These are phyloP conservation scores for Pezizomycotina sp. DNA, from an alignment of 2,329 filamentous ascomycete genomes.

Conservation along the genomic window DNA sequence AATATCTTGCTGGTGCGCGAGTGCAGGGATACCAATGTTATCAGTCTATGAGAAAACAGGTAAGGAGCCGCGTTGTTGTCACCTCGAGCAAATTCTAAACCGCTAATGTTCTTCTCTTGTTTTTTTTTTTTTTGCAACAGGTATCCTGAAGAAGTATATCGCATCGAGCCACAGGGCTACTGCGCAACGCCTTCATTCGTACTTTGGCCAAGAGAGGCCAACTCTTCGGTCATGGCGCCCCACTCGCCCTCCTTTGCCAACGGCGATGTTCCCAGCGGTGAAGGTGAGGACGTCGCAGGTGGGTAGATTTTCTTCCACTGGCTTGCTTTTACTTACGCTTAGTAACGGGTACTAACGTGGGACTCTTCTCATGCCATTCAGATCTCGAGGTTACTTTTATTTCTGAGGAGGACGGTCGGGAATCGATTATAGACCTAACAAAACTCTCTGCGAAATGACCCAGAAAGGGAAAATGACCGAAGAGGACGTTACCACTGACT, in stretches of 20 bases:
- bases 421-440: conserved; percentile 88
- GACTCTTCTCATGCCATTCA: neutral
- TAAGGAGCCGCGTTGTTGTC: conserved; percentile 33
- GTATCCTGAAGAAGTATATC: conserved; percentile 75
- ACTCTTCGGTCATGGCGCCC: conserved; percentile 56
- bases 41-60: conserved; percentile 87
- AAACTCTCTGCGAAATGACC: conserved; percentile 91
- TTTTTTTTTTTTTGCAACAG: conserved; percentile 33
- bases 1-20: conserved; percentile 80
- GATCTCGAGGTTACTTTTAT: conserved; percentile 54
- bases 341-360: neutral
- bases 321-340: neutral
- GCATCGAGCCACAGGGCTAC: conserved; percentile 69
- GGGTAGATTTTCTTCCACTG: neutral
- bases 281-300: conserved; percentile 16
- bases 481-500: conserved; percentile 71
- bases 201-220: conserved; percentile 66
- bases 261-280: conserved; percentile 22
- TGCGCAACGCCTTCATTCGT: conserved; percentile 61
- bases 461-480: conserved; percentile 70
- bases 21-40: conserved; percentile 69
- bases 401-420: conserved; percentile 72
- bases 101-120: conserved; percentile 10
- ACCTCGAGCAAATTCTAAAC: conserved; percentile 12
- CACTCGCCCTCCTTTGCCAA: conserved; percentile 41